Evolutionary conservation across 1,139 yeast genomes (phyloP), one percentile per base, ranked within the genome.

Genomic region (Nadsonia commutata): DNA sequence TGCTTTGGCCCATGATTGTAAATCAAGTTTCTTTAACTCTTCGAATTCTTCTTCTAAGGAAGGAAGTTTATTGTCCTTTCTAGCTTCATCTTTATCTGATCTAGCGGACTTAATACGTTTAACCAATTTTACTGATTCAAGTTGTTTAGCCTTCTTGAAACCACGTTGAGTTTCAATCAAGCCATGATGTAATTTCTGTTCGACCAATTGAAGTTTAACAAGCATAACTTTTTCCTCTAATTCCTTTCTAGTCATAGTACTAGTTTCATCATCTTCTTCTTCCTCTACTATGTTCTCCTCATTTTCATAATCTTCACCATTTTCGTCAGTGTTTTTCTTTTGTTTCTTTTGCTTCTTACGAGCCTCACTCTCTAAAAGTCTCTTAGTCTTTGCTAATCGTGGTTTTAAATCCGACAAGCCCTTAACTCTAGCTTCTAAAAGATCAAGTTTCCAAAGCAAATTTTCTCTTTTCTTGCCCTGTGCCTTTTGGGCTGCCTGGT

Each of bases 371-470:
- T 49, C 54, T 6, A 51, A 50, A 4, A 63, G 58, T 37, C 52
- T 52, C 42, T 61, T 55, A 7, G 66, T 56, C 18, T 54, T 50
- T 13, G 40, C 47, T 23, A 63, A 48, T 37, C 62, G 51, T 9
- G 62, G 49, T 16, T 49, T 52, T 19, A 54, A 42, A n/a, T 46
- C 52, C 18, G 49, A 43, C n/a, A 49, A 46, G 1, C 40, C 48
- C 20, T 45, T 46, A 19, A 56, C 48, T 49, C 52, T 56, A 6
- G 65, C 55, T 49, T 65, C 63, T 3, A 65, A 54, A 37, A 62
- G 41, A 48, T 65, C 68, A 40, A 65, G 53, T 49, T 62, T 56
- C 57, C 64, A 63, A 18, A 56, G 45, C 44, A 62, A 50, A 45
- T 64, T 64, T 27, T 27, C 43, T 60, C 60, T 44, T 56, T 58